Base-by-base conservation (phyloP, 176 grass and related monocot genomes). In the Zea luxurians region DNA sequence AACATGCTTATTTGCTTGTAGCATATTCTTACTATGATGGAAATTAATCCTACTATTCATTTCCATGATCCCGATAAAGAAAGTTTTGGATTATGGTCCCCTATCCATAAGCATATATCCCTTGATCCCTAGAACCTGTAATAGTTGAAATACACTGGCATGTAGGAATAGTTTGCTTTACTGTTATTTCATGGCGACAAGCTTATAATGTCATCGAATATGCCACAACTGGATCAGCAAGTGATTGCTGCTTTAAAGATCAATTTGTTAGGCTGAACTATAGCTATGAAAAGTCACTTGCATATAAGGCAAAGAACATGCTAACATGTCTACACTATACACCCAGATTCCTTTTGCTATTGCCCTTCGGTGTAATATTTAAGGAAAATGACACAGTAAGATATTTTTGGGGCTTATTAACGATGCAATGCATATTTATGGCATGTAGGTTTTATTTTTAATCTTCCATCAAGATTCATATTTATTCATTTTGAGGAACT, bases 1-100 rank as follows among this genome's bases (percentile, higher is more conserved):
- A 52, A 37, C n/a, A 50, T 44, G 55, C 48, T 48, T 2, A 57
- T 72, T 83, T 78, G 27, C 34, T 87, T 73, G 36, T 83, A 59
- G n/a, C 9, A 60, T 60, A 20, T 65, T 69, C 65, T 78, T 78
- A 55, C 6, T 55, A n/a, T 8, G 53, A 57, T 57, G 7, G 17
- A 58, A 58, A 58, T 7, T 3, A 57, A 57, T 20, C 21, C 21
- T 67, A 43, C 44, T 62, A 60, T 15, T 52, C 63, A 71, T 18
- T 38, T 72, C 37, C 44, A 53, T 75, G 10, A 10, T 3, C 27
- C 15, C 12, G 12, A 7, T 53, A 60, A 36, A 70, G 8, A 12
- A 21, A 9, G 7, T n/a, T 17, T 17, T 5, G 2, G 5, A 53
- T 53, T 53, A 16, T 53, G 50, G 4, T 53, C 5, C 52, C 16